Base-by-base conservation (phyloP, 1,139 yeast genomes). In the Candida sanyaensis region DNA sequence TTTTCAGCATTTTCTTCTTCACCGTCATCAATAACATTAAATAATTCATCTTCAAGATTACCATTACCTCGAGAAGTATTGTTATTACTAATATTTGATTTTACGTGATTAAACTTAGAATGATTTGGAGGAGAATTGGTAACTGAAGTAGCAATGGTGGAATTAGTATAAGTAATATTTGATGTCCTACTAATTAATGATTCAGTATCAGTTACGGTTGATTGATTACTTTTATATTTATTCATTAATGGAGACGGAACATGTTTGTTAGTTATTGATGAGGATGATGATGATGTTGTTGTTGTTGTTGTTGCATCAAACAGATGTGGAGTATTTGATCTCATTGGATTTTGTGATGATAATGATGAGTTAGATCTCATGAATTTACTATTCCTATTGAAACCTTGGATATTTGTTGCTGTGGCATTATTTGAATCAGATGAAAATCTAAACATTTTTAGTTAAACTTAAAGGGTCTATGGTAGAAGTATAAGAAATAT, bases 101-200 rank as follows among this genome's bases (percentile, higher is more conserved):
- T 26, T 26, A 5, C 28, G 2, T 8, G 21, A 17, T 26, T 26
- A 2, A 26, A 26, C 5, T 6, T 6, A 26, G 28, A 3, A 3
- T 26, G 6, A 26, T 36, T 11, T 37, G 41, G 41, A n/a, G 41
- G 41, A 6, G 41, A 27, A 9, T 27, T 37, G 24, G 32, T 24
- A 8, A 36, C 12, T n/a, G 41, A 37, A 12, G 41, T 37, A 27
- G 41, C 41, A 28, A 37, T 37, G n/a, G 41, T 37, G 11, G 41
- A 37, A 10, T 27, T 27, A n/a, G n/a, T 37, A 11, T 24, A 24
- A 9, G 41, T 27, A 23, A 6, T 24, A 13, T 37, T 37, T 8
- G 39, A 36, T 24, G 24, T 24, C 6, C 10, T 24, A 29, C 41
- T 37, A 4, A 32, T 24, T 37, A 37, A 12, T 4, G 41, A 37